Base-by-base conservation (phyloP, 2,329 filamentous ascomycete species). In the Drechslerella coelobrocha region DNA sequence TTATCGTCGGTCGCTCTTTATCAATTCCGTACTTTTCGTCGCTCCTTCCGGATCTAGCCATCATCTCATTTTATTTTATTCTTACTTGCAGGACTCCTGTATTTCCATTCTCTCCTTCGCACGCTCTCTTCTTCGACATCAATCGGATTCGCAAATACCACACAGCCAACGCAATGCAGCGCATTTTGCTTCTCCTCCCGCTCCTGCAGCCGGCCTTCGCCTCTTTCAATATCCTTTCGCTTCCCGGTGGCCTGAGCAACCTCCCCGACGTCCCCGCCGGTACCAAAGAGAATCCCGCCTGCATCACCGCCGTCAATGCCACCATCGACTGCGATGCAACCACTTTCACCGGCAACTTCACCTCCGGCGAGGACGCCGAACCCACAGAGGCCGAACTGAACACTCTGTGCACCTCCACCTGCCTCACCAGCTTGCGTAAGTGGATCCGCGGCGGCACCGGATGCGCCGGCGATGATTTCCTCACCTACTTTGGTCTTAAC, bases 221-320 rank as follows among this genome's bases (percentile, higher is more conserved):
- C 4, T 57, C 66, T 21, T 71, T 71, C 59, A 63, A 63, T 31
- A 59, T 71, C 21, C 59, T 71, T 10, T 14, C 14, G 43, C 51
- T 68, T 17, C 51, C 55, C 12, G 48, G 57, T 6, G 23, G 14
- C 37, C 14, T 26, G 9, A 2, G n/a, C 23, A 26, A 21, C 21
- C 10, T 56, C 24, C 63, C 63, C 7, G 34, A 41, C 0, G 1
- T 19, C 21, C 54, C 62, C 2, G 17, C 24, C 2, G 50, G 54
- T 21, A 57, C 21, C 2, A 14, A 29, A 7, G 21, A 43, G 19
- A 68, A 68, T 43, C 29, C 50, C 9, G 48, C 63, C 27, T 68
- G 63, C 27, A 27, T 68, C 3, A 31, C 63, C 9, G 63, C 63
- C 29, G 51, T 61, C 43, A 68, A 68, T 24, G 63, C 63, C 17